A percentile compares a stretch with the other conserved stretches of the same genome.
phyloP scores from a whole-genome alignment of 768 basidiomycete genomes.

The Leccinellum rugosiceps region DNA sequence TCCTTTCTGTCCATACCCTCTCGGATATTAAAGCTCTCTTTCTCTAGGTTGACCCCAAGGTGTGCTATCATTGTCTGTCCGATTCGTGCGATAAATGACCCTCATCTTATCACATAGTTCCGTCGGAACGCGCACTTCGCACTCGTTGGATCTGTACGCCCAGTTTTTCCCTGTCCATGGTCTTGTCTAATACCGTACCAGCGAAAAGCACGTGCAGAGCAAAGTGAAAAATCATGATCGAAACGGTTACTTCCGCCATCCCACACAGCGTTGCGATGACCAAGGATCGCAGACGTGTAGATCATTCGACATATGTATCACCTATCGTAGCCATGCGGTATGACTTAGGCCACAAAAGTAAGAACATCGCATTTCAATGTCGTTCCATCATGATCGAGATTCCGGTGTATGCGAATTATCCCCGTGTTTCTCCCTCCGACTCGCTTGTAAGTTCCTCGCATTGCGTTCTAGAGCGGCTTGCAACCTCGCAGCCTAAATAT shows the following conservation, averaged over 20 bases:
- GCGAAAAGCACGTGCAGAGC: constrained; percentile 66
- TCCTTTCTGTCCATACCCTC: not conserved
- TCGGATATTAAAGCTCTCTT: constrained; percentile 1
- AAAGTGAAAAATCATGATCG: constrained; percentile 46
- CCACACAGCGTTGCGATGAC: not conserved
- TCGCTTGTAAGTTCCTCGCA: constrained; percentile 30
- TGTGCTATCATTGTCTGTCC: constrained; percentile 28
- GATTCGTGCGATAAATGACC: not conserved
- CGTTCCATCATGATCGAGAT: constrained; percentile 4
- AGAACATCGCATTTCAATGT: constrained; percentile 4
- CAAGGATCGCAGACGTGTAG: constrained; percentile 4
- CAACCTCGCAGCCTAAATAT: constrained; percentile 61
- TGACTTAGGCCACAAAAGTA: constrained; percentile 13
- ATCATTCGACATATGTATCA: constrained; percentile 21
- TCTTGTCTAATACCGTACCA: constrained; percentile 23
- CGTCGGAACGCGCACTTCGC: constrained; percentile 79
- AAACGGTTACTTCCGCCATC: not conserved
- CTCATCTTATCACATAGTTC: constrained; percentile 49
- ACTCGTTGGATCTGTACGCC: constrained; percentile 68
- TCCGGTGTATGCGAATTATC: constrained; percentile 22
- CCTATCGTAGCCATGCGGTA: constrained; percentile 19
- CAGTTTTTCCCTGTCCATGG: not conserved
- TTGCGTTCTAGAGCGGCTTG: constrained; percentile 58
- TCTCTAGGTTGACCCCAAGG: constrained; percentile 76
- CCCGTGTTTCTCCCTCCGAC: constrained; percentile 22